A percentile compares a stretch with the other conserved stretches of the same genome.
Evolutionary conservation across 2,329 filamentous ascomycete genomes (phyloP).

Genomic region (Ophiocordyceps camponoti-rufipedis): DNA sequence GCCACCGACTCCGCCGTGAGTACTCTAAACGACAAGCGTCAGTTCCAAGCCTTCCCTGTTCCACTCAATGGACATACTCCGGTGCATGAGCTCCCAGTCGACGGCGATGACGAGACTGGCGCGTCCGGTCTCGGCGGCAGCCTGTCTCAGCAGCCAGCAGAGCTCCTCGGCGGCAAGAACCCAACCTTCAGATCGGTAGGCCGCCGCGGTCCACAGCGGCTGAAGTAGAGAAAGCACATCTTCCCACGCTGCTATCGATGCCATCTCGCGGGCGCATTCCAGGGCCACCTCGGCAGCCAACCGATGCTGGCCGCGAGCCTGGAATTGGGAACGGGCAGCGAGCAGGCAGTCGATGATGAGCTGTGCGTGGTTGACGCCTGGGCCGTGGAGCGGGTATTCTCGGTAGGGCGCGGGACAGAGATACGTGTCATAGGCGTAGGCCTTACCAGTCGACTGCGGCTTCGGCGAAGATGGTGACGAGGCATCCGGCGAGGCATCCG

Average conservation of each 20-base stretch:
- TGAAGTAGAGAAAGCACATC: constrained; percentile 33
- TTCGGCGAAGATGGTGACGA: constrained; percentile 24
- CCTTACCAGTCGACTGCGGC: constrained; percentile 26
- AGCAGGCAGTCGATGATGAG: constrained; percentile 34
- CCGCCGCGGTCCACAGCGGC: constrained; percentile 37
- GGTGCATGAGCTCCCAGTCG: constrained; percentile 47
- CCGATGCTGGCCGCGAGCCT: constrained; percentile 32
- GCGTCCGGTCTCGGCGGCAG: constrained; percentile 31
- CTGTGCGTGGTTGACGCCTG: constrained; percentile 34
- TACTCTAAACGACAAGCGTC: constrained; percentile 24
- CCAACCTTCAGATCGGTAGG: constrained; percentile 42
- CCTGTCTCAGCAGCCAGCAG: constrained; percentile 40
- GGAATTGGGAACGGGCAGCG: constrained; percentile 33
- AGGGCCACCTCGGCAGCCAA: constrained; percentile 36
- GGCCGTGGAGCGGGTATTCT: constrained; percentile 33
- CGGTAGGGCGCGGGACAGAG: constrained; percentile 45
- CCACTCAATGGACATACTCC: constrained; percentile 21
- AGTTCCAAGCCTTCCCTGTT: constrained; percentile 1
- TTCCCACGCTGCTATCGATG: constrained; percentile 29
- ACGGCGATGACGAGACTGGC: constrained; percentile 39
- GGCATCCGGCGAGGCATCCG: constrained; percentile 22
- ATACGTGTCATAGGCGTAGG: constrained; percentile 45
- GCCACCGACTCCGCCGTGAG: constrained; percentile 34
- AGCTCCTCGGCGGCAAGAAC: constrained; percentile 39
- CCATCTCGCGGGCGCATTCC: constrained; percentile 37